Evolutionary conservation across 2,329 filamentous ascomycete species (phyloP), one percentile per base, ranked within the genome.

Genomic region (Teratosphaeriaceae sp.): DNA sequence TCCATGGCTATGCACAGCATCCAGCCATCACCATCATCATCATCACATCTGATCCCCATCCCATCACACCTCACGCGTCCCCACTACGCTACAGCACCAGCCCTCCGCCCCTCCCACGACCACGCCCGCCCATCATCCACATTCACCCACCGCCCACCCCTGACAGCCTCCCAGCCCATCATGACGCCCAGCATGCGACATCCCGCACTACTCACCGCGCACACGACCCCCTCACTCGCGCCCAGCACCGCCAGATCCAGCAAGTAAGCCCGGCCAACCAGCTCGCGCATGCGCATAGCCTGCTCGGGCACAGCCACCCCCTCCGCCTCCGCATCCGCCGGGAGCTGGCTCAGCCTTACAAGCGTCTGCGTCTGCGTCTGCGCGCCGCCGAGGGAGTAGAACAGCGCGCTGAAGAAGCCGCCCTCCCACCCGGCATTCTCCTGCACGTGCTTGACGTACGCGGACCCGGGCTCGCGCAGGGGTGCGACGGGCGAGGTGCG

Each of bases 401-500:
- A 94, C 65, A 92, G 82, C 55, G 79, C 76, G 12, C 77, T 75
- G 65, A 84, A 94, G 70, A 94, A 94, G 1, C 88, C 88, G 15
- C 88, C 87, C 61, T 94, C 87, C 87, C 87, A 94, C 22, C 87
- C 88, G 30, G 86, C 80, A 1, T 81, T 77, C 58, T 88, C 82
- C 46, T 88, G 85, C 26, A 85, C 74, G 60, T 85, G 86, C 53
- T 76, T 78, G 51, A 75, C 74, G 59, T 84, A 78, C 5, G 74
- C 68, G 9, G 67, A 65, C 19, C 65, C 65, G 47, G 78, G 66
- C 2, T 64, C 60, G 8, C 58, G 58, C 7, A 57, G 27, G 4
- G 53, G 49, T 3, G 45, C 37, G 20, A 54, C 51, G 1, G 61
- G 60, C 1, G 55, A 52, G 3, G 50, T 45, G 33, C 62, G 64